Evolutionary conservation across 2,329 filamentous ascomycete species (phyloP).

Genomic region (Fusarium succisae): DNA sequence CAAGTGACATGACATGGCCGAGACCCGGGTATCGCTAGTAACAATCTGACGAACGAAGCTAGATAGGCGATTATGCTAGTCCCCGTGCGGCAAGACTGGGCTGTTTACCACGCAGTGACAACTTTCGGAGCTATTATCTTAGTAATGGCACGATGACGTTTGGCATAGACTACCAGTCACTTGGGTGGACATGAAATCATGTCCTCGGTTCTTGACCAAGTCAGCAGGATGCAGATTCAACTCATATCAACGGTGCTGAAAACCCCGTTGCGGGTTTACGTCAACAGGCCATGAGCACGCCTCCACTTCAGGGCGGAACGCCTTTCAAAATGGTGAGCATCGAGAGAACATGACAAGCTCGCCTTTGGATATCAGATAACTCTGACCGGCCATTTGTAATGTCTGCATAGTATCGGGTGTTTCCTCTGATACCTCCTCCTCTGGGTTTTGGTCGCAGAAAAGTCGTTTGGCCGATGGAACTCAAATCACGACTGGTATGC

Average conservation of each 20-base stretch:
- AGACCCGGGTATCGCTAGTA: background rate
- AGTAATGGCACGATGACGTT: background rate
- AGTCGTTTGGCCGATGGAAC: constrained; percentile 11
- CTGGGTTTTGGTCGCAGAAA: background rate
- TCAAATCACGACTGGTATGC: constrained; percentile 27
- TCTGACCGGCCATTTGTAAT: background rate
- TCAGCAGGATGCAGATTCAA: background rate
- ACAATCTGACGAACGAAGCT: background rate
- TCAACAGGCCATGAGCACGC: background rate
- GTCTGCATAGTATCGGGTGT: background rate
- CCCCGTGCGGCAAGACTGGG: background rate
- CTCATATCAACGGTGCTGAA: background rate
- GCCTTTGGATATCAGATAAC: background rate
- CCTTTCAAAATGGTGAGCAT: background rate
- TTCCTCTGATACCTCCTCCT: background rate
- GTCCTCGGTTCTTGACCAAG: background rate
- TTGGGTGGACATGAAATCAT: background rate
- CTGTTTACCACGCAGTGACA: background rate
- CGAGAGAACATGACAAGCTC: background rate
- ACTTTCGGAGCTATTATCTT: background rate
- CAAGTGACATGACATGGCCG: background rate
- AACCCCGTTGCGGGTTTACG: no score
- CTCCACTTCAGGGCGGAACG: background rate
- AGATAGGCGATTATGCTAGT: background rate
- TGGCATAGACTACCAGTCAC: background rate